Conservation (phyloP, 306 rosid genomes). For the Prunus fruticosa region DNA sequence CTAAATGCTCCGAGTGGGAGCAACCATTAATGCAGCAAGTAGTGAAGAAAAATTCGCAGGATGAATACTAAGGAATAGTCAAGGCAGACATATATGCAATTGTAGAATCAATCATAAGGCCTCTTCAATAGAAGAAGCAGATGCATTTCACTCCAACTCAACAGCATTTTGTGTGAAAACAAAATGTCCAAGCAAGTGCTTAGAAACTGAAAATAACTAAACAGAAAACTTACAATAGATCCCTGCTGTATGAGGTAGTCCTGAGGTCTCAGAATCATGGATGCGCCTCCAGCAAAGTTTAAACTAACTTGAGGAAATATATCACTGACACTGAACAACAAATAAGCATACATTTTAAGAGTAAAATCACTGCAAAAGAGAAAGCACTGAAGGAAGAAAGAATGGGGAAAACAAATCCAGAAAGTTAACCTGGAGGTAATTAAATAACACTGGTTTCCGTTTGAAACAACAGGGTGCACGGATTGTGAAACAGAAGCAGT, state of each 20-base stretch:
- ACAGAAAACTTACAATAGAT: constrained; percentile 61
- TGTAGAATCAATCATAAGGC: not conserved
- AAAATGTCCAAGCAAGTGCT: constrained; percentile 5
- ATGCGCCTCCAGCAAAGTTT: constrained; percentile 82
- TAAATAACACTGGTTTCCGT: constrained; percentile 75
- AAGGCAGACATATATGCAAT: not conserved
- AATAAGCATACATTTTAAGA: constrained; percentile 17
- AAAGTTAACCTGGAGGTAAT: constrained; percentile 55
- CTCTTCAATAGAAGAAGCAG: constrained; percentile 13
- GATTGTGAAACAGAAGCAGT: constrained; percentile 60
- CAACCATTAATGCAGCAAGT: not conserved
- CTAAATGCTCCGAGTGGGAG: not conserved
- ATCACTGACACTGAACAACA: constrained; percentile 57
- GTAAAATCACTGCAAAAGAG: constrained; percentile 18
- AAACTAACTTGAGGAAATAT: constrained; percentile 85
- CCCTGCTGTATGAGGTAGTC: constrained; percentile 88
- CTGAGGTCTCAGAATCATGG: constrained; percentile 72
- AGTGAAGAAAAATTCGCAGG: not conserved
- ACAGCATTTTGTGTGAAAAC: constrained; percentile 10
- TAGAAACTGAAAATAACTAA: not conserved
- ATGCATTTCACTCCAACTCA: constrained; percentile 20
- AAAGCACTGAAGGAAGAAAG: not conserved
- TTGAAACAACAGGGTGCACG: constrained; percentile 48
- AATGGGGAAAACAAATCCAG: constrained; percentile 3
- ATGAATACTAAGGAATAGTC: not conserved